These are phyloP conservation scores for Aspergillus proliferans DNA, from an alignment of 2,329 filamentous ascomycete genomes.

Conservation along the genomic window DNA sequence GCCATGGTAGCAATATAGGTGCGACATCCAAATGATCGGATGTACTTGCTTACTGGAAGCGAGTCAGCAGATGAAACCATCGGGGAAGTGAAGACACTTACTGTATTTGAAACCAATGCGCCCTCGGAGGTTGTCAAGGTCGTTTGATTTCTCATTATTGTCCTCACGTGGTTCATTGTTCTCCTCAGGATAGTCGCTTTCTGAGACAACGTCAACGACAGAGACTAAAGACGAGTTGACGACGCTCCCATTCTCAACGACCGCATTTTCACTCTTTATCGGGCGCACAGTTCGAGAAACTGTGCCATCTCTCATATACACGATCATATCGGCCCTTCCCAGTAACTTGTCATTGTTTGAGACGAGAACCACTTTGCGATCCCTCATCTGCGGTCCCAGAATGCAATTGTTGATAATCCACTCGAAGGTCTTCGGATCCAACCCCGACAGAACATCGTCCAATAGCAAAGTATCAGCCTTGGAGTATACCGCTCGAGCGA, in stretches of 20 bases:
- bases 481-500: constrained; percentile 53
- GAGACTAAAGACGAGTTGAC: background rate
- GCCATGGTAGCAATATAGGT: constrained; percentile 1
- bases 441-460: constrained; percentile 38
- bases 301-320: constrained; percentile 5
- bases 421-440: constrained; percentile 5
- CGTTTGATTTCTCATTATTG: background rate
- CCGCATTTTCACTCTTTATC: no score
- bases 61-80: background rate
- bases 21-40: constrained; percentile 5
- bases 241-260: no score
- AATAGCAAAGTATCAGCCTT: constrained; percentile 50
- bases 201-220: background rate
- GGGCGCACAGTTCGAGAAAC: background rate
- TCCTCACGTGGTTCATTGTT: background rate
- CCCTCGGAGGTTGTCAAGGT: background rate
- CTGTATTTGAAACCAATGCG: constrained; percentile 2
- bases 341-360: constrained; percentile 4
- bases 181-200: background rate
- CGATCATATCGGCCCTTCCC: constrained; percentile 4
- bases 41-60: constrained; percentile 3
- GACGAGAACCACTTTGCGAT: constrained; percentile 6
- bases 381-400: constrained; percentile 1
- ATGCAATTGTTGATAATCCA: constrained; percentile 7
- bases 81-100: background rate